phyloP scores from a whole-genome alignment of 2,329 filamentous ascomycete genomes.

The Cladosporium colombiae region DNA sequence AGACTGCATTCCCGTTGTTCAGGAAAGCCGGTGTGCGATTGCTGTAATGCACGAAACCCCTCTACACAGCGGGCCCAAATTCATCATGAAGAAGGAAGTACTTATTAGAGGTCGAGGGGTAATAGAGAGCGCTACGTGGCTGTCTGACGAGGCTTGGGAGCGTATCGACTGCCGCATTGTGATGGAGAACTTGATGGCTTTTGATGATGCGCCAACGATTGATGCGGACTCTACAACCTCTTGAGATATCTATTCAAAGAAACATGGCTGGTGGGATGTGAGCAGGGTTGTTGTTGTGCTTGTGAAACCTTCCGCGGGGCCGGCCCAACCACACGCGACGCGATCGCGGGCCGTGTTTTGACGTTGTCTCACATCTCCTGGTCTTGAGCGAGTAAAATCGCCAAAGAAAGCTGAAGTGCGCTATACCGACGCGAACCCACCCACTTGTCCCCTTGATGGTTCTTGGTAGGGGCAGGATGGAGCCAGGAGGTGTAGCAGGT shows the following conservation, averaged over 20 bases:
- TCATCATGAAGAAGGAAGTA: too few species aligned
- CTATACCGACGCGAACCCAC: not conserved
- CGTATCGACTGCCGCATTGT: not conserved
- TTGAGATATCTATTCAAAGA: not conserved
- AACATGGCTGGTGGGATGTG: slow-evolving; percentile 4
- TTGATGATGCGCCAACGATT: not conserved
- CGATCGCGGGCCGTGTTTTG: slow-evolving; percentile 10
- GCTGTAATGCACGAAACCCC: too few species aligned
- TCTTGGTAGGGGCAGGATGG: not conserved
- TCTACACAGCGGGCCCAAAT: too few species aligned
- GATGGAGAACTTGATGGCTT: not conserved
- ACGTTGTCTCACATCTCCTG: slow-evolving; percentile 16
- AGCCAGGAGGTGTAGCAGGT: not conserved
- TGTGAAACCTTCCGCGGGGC: not conserved
- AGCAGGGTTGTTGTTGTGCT: slow-evolving; percentile 5
- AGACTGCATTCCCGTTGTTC: too few species aligned
- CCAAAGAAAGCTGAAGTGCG: not conserved
- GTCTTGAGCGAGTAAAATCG: not conserved
- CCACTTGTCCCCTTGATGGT: not conserved
- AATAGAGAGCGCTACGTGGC: not conserved
- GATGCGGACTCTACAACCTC: not conserved
- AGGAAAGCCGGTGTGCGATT: too few species aligned
- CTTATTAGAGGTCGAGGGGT: too few species aligned
- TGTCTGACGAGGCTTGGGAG: not conserved
- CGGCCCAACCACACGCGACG: slow-evolving; percentile 7